Base-by-base conservation (phyloP, 768 basidiomycete genomes). In the Suillus variegatus region DNA sequence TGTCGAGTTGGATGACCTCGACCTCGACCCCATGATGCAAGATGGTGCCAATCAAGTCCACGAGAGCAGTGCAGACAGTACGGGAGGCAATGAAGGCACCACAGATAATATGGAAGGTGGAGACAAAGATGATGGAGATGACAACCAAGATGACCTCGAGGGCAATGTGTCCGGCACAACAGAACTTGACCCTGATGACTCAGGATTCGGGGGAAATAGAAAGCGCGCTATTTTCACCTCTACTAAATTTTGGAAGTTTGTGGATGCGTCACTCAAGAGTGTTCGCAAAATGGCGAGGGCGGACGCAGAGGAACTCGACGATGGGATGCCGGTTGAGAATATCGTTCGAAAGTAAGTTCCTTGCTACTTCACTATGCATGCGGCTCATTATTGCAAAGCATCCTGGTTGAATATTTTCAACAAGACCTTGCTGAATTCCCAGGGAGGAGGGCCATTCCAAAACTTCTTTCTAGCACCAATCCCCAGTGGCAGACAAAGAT, bases 361-460 rank as follows among this genome's bases (percentile, higher is more conserved):
- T 32, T 38, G 41, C 32, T 57, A 32, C 14, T 46, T 63, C 43
- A 16, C 62, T 46, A 20, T 46, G 7, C 44, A n/a, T 18, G 8
- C 4, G 20, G 44, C 47, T 49, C 51, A 40, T 5, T 47, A 40
- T 64, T 40, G n/a, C 2, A 7, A 32, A 64, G 63, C 22, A 41
- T 52, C 22, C 22, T 64, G 22, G 35, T 52, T 2, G 51, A 56
- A 36, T 60, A 40, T 46, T 64, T 64, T 57, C 54, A 60, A 43
- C 32, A 25, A 16, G 64, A 64, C 36, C 56, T 64, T 5, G 56
- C 28, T 18, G 64, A 64, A 35, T 60, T 40, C n/a, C 64, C 64
- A 14, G 64, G 64, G 22, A 25, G 44, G 25, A 38, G 55, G 5
- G 20, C 13, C 4, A 20, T 57, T 13, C 16, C 8, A 2, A 49